Percentiles rank a stretch among this genome's conserved stretches.
phyloP scores from a whole-genome alignment of 768 basidiomycete species.

The Clavaria fumosa region DNA sequence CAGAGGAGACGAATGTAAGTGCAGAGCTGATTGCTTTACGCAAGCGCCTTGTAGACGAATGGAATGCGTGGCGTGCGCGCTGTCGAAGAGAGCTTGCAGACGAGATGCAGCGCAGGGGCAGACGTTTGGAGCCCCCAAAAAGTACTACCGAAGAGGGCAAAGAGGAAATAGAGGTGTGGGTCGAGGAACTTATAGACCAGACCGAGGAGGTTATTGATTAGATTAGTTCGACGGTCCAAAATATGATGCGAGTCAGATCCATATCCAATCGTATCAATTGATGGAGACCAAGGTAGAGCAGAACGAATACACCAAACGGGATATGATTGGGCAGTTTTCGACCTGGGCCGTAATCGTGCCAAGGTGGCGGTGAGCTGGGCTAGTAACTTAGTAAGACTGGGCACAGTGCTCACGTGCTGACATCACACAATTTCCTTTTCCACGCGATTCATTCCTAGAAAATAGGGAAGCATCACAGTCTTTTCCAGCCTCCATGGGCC shows the following conservation, averaged over 20 bases:
- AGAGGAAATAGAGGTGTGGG: conserved; percentile 88
- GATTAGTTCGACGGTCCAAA: no score
- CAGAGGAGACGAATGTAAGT: conserved; percentile 87
- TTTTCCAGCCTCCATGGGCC: conserved; percentile 21
- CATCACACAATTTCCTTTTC: not conserved
- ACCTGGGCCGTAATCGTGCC: no score
- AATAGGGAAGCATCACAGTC: not conserved
- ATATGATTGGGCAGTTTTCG: no score
- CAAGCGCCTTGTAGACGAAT: conserved; percentile 89
- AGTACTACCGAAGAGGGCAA: conserved; percentile 34
- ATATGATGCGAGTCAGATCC: no score
- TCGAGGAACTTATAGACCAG: conserved; percentile 89
- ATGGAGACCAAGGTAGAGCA: no score
- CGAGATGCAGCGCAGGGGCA: conserved; percentile 30
- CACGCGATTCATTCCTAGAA: no score
- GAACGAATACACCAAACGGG: no score
- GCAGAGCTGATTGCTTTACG: conserved; percentile 85
- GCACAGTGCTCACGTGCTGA: no score
- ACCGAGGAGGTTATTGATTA: conserved; percentile 67
- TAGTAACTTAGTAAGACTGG: no score
- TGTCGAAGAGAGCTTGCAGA: conserved; percentile 45
- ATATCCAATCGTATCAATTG: no score
- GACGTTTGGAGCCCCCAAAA: no score
- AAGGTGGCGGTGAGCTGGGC: no score
- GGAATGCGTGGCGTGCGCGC: conserved; percentile 90